Percentiles rank a stretch among this genome's conserved stretches.
Conservation (phyloP, 2,329 filamentous ascomycete genomes). For the Apiospora hydei region DNA sequence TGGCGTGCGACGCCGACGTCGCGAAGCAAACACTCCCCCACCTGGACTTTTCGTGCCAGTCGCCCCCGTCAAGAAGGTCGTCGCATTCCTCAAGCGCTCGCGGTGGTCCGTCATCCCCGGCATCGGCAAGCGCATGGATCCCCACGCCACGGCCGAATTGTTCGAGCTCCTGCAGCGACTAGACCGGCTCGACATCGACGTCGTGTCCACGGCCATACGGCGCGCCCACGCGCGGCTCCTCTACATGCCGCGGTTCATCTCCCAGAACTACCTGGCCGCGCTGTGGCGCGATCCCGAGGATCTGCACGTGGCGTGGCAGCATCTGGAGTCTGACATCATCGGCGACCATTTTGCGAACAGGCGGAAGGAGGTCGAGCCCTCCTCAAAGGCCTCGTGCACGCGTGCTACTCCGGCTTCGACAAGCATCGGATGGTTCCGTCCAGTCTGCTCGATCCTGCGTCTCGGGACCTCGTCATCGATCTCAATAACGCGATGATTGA, state of each 20-base stretch:
- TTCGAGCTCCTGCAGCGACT: background rate
- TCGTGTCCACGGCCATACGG: background rate
- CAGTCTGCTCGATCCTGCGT: background rate
- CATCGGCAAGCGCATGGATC: background rate
- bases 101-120: background rate
- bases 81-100: background rate
- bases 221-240: background rate
- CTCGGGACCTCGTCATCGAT: background rate
- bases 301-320: background rate
- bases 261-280: background rate
- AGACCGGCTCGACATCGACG: background rate
- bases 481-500: background rate
- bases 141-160: background rate
- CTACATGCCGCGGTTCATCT: background rate
- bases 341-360: background rate
- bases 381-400: background rate
- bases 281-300: background rate
- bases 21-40: background rate
- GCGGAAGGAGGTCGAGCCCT: background rate
- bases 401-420: background rate
- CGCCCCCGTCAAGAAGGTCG: background rate
- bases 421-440: background rate
- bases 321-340: background rate
- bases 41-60: background rate
- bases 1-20: slow-evolving; percentile 9